These are phyloP conservation scores for Boletus rufocinnamomeus DNA, from an alignment of 768 basidiomycete genomes.

Conservation along the genomic window DNA sequence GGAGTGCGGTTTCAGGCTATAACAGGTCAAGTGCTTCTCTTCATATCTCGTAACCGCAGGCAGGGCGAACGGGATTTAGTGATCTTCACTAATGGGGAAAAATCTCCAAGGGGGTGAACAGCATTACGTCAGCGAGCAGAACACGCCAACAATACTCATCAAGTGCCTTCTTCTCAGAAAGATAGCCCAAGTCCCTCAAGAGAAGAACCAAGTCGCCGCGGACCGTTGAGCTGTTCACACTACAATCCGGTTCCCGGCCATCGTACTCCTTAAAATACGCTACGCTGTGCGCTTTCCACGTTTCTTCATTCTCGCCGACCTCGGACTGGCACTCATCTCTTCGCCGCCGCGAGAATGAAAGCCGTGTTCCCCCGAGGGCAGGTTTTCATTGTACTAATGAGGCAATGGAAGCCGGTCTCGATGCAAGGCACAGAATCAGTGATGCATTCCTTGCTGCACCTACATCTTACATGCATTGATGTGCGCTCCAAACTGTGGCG, in stretches of 20 bases:
- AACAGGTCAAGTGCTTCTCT: not conserved
- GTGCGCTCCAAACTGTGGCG: conserved; percentile 7
- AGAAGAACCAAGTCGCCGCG: conserved; percentile 22
- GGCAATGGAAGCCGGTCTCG: conserved; percentile 24
- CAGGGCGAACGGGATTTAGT: not conserved
- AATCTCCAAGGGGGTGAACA: not conserved
- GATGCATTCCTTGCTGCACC: conserved; percentile 10
- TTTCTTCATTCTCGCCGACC: conserved; percentile 17
- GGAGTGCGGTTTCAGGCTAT: not conserved
- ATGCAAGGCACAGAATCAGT: conserved; percentile 17
- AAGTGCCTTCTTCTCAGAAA: conserved; percentile 18
- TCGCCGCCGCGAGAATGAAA: conserved; percentile 16
- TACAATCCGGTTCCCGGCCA: conserved; percentile 1
- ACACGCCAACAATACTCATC: not conserved
- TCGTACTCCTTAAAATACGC: conserved; percentile 4
- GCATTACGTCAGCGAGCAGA: conserved; percentile 18
- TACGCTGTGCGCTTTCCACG: conserved; percentile 7
- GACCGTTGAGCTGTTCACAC: conserved; percentile 6
- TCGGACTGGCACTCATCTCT: conserved; percentile 1
- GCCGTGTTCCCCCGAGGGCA: conserved; percentile 18
- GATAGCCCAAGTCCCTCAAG: conserved; percentile 12
- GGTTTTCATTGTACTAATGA: conserved; percentile 32
- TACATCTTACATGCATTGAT: conserved; percentile 21
- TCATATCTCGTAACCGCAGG: conserved; percentile 1
- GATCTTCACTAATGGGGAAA: not conserved